These are phyloP conservation scores for Trichoderma guizhouense DNA, from an alignment of 2,329 filamentous ascomycete species.

Conservation along the genomic window DNA sequence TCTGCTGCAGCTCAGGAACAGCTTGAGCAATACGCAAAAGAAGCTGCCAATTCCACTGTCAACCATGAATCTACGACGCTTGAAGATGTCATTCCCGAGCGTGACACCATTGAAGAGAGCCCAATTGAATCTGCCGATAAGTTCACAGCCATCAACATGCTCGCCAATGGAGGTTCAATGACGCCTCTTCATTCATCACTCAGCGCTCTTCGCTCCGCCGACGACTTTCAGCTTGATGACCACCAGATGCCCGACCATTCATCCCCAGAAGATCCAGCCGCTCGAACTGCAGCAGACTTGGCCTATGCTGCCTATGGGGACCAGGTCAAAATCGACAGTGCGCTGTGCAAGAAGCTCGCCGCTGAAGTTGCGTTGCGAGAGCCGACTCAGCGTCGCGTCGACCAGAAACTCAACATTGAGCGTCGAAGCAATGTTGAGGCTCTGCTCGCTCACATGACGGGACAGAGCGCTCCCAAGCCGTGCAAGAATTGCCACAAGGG, in stretches of 20 bases:
- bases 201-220: slow-evolving; percentile 2
- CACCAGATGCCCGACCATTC: slow-evolving; percentile 11
- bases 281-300: slow-evolving; percentile 44
- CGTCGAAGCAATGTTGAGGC: slow-evolving; percentile 60
- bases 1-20: slow-evolving; percentile 29
- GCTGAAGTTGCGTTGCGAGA: slow-evolving; percentile 47
- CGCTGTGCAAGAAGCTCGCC: slow-evolving; percentile 53
- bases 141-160: slow-evolving; percentile 16
- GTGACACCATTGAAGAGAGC: background rate
- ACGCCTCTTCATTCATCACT: slow-evolving; percentile 11
- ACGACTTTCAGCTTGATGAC: slow-evolving; percentile 15
- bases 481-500: slow-evolving; percentile 61
- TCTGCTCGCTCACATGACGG: slow-evolving; percentile 55
- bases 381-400: slow-evolving; percentile 51
- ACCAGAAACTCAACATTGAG: slow-evolving; percentile 53
- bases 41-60: slow-evolving; percentile 7
- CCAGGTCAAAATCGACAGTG: slow-evolving; percentile 49
- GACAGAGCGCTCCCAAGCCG: slow-evolving; percentile 43
- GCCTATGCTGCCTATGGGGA: slow-evolving; percentile 47
- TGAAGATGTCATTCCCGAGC: background rate
- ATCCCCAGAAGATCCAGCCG: slow-evolving; percentile 5
- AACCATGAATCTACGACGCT: background rate
- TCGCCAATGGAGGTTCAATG: slow-evolving; percentile 18
- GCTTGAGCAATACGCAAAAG: slow-evolving; percentile 29
- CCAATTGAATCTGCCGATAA: slow-evolving; percentile 18